Conservation (phyloP, 441 rosid genomes). For the Geranium incanum region DNA sequence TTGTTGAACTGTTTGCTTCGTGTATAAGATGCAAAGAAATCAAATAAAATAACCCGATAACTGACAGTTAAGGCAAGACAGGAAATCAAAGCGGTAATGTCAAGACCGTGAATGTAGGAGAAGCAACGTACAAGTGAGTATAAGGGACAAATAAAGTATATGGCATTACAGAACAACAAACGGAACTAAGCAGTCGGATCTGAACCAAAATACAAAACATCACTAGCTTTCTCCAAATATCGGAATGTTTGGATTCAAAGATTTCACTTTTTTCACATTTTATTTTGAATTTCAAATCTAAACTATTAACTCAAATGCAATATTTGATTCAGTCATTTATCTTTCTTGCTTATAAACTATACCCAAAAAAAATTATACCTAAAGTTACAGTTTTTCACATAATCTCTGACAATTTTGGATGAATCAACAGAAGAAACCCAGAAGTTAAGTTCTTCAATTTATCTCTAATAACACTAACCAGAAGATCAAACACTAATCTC, state of each 20-base stretch:
- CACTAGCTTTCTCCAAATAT: not conserved
- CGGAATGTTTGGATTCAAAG: not conserved
- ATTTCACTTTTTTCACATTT: not conserved
- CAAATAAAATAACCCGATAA: not conserved
- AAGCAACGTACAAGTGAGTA: not conserved
- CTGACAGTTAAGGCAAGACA: not conserved
- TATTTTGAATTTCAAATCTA: not conserved
- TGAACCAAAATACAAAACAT: not conserved
- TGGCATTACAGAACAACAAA: not conserved
- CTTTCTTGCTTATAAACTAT: not conserved
- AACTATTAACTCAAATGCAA: not conserved
- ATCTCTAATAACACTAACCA: not conserved
- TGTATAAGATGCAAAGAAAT: not conserved
- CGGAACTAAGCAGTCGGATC: not conserved
- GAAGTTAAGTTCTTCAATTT: not conserved
- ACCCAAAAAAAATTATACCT: not conserved
- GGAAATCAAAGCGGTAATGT: not conserved
- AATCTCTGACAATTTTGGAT: not conserved
- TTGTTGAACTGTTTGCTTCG: not conserved
- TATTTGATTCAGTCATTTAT: not conserved
- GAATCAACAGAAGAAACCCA: not conserved
- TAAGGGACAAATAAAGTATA: not conserved
- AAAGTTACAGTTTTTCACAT: not conserved
- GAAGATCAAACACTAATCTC: not conserved
- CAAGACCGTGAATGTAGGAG: not conserved